phyloP scores from a whole-genome alignment of 768 basidiomycete genomes.

The Russula virescens region DNA sequence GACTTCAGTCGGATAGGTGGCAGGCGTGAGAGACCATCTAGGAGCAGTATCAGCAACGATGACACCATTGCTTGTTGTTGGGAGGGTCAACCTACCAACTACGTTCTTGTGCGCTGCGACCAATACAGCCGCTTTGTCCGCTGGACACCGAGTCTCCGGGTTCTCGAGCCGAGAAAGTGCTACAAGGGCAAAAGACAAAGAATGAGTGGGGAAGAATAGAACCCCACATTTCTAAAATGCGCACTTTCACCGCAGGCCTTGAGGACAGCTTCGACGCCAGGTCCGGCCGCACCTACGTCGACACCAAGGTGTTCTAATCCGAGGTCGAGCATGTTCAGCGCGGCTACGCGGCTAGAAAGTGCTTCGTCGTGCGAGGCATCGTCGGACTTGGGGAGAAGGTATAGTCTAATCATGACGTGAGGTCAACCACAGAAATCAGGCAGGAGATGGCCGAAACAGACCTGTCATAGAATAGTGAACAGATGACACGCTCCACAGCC shows the following conservation, averaged over 20 bases:
- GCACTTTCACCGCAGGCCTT: conserved; percentile 72
- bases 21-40: conserved; percentile 69
- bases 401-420: conserved; percentile 59
- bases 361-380: conserved; percentile 89
- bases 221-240: background rate
- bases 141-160: conserved; percentile 48
- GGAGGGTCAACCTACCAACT: conserved; percentile 53
- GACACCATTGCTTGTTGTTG: background rate
- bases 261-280: conserved; percentile 57
- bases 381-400: conserved; percentile 64
- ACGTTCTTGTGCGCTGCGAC: conserved; percentile 82
- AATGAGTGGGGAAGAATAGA: conserved; percentile 18
- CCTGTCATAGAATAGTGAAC: conserved; percentile 81
- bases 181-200: conserved; percentile 28
- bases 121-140: conserved; percentile 72
- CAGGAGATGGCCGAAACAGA: conserved; percentile 30
- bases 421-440: conserved; percentile 8
- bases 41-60: background rate
- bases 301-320: conserved; percentile 86
- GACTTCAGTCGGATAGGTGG: conserved; percentile 72
- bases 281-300: conserved; percentile 50
- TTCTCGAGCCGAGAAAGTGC: conserved; percentile 50
- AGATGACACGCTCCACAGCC: conserved; percentile 64
- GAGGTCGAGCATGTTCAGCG: conserved; percentile 87
- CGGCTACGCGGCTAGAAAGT: conserved; percentile 81